A percentile compares a stretch with the other conserved stretches of the same genome.
phyloP scores from a whole-genome alignment of 371 early-diverging fungal species.

The Batkoa obscura region DNA sequence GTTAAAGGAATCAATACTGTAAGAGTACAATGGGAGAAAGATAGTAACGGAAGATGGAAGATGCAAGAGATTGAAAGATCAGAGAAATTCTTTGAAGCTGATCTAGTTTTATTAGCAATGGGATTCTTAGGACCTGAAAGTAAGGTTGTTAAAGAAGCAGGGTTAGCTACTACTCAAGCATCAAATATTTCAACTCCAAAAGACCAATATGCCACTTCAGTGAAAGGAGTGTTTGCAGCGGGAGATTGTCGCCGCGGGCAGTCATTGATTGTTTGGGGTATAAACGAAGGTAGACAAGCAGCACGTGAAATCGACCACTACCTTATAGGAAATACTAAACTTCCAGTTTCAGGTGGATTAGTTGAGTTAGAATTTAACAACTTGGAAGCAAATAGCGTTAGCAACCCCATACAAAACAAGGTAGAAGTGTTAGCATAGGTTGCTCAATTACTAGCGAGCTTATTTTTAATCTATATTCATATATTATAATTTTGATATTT shows the following conservation, averaged over 20 bases:
- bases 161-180: slow-evolving; percentile 22
- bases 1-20: slow-evolving; percentile 85
- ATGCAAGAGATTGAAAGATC: slow-evolving; percentile 74
- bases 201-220: slow-evolving; percentile 53
- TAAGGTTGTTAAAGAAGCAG: slow-evolving; percentile 41
- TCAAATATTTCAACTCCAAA: slow-evolving; percentile 64
- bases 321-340: slow-evolving; percentile 38
- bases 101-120: slow-evolving; percentile 83
- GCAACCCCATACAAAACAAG: no score
- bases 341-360: slow-evolving; percentile 49
- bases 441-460: no score
- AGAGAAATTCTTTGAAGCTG: slow-evolving; percentile 71
- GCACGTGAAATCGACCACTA: slow-evolving; percentile 80
- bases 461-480: no score
- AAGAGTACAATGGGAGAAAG: slow-evolving; percentile 84
- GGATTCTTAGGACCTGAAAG: slow-evolving; percentile 94
- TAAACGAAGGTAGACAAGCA: slow-evolving; percentile 89
- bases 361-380: no score
- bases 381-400: no score
- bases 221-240: slow-evolving; percentile 75
- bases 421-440: no score
- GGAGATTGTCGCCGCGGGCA: slow-evolving; percentile 95
- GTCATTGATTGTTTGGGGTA: slow-evolving; percentile 89
- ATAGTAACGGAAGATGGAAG: slow-evolving; percentile 56
- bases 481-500: no score